Base-by-base conservation (phyloP, 2,329 filamentous ascomycete genomes). In the Penicillium sp. region DNA sequence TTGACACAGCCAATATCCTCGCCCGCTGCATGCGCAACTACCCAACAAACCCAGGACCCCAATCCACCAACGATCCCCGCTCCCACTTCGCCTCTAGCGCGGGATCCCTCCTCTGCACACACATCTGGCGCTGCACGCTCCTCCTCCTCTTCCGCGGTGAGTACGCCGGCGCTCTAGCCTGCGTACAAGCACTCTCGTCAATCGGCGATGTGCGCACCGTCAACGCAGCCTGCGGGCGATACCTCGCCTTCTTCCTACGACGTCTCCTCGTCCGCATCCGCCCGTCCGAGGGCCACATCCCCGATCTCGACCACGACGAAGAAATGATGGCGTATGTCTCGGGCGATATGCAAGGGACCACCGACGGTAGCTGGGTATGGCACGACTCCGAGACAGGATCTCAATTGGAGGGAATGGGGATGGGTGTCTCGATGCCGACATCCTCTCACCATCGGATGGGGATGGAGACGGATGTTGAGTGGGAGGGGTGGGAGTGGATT, bases 301-400 rank as follows among this genome's bases (percentile, higher is more conserved):
- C 67, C 3, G 73, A 73, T 31, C 69, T 84, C 2, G 83, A 86
- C 45, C 80, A 81, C 3, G 93, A 99, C 68, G 93, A 97, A 70
- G 93, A 97, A 71, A 83, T 97, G 65, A 78, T 97, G 29, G 90
- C 88, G 0, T 96, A 96, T 67, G 86, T 90, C 1, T 93, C 90
- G 31, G 90, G 88, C 0, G 94, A 97, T 75, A 81, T 96, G 68
- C 93, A 97, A 75, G 89, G 88, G 1, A 86, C 83, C n/a, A 81
- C 83, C 0, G 88, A 92, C 52, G 85, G 85, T 36, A 87, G 88
- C 13, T 97, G 93, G 93, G 84, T 93, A 4, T 97, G 93, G 93
- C 77, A 83, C 67, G 81, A 83, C 31, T 81, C 82, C 36, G 87
- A 89, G 66, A 79, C 72, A 3, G 76, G 73, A 10, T 73, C 72